phyloP scores from a whole-genome alignment of 345 rosid genomes.

The Gossypium sturtianum region DNA sequence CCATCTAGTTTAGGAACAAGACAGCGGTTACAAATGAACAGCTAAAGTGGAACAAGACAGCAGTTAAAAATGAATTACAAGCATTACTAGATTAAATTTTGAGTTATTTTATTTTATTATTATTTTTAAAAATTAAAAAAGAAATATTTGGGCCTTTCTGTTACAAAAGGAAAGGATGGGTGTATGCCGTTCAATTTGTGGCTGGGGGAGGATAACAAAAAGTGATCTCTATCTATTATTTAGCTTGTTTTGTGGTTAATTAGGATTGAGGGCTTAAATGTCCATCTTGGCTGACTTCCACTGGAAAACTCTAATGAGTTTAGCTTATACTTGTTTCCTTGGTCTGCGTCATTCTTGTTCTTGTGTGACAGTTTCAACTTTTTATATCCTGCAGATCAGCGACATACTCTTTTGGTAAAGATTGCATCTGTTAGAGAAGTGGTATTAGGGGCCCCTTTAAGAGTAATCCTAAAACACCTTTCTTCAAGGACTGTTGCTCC shows the following conservation, averaged over 20 bases:
- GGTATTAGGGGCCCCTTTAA: slow-evolving; percentile 86
- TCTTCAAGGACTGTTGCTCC: slow-evolving; percentile 66
- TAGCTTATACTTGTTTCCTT: slow-evolving; percentile 1
- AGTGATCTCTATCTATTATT: background rate
- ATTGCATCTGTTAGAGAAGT: slow-evolving; percentile 90
- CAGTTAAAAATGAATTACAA: background rate
- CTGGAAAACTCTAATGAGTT: background rate
- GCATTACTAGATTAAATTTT: background rate
- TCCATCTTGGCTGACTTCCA: background rate
- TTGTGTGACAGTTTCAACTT: slow-evolving; percentile 14
- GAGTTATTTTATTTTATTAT: background rate
- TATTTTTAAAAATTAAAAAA: background rate
- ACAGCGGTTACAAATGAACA: background rate
- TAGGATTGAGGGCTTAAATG: background rate
- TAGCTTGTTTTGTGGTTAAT: background rate
- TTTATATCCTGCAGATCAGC: slow-evolving; percentile 42
- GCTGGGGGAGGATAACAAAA: background rate
- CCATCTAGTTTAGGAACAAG: background rate
- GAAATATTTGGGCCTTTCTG: background rate
- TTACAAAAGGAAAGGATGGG: background rate
- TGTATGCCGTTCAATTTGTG: background rate
- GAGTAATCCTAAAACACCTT: slow-evolving; percentile 63
- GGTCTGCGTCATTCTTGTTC: background rate
- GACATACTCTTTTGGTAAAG: slow-evolving; percentile 52
- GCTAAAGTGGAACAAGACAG: background rate